Evolutionary conservation across 305 asterid genomes (phyloP).

Genomic region (Fraxinus sp.): DNA sequence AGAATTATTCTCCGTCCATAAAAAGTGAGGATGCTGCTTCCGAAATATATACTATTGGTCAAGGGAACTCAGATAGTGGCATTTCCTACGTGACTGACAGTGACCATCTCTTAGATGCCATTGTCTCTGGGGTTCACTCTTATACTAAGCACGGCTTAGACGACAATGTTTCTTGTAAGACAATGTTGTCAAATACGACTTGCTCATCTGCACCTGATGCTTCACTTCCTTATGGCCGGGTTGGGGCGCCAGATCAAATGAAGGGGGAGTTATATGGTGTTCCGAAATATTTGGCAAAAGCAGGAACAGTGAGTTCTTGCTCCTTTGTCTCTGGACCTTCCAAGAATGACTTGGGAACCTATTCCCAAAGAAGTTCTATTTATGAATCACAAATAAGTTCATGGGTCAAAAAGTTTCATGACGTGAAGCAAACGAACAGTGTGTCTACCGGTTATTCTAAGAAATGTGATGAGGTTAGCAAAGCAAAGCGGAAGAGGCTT

Average conservation of each 20-base stretch:
- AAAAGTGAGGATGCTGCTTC: conserved; percentile 38
- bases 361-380: conserved; percentile 59
- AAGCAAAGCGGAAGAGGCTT: conserved; percentile 73
- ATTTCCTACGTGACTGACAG: conserved; percentile 39
- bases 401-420: conserved; percentile 58
- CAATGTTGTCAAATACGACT: conserved; percentile 51
- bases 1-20: conserved; percentile 27
- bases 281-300: conserved; percentile 46
- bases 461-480: conserved; percentile 57
- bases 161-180: conserved; percentile 52
- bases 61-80: conserved; percentile 49
- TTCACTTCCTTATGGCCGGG: conserved; percentile 46
- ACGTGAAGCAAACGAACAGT: conserved; percentile 49
- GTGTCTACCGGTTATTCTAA: conserved; percentile 68
- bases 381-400: conserved; percentile 72
- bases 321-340: conserved; percentile 37
- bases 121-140: conserved; percentile 47
- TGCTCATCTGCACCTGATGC: conserved; percentile 46
- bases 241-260: conserved; percentile 42
- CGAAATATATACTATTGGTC: conserved; percentile 34
- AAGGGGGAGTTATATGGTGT: conserved; percentile 58
- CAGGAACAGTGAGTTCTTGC: conserved; percentile 45
- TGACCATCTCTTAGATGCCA: conserved; percentile 76
- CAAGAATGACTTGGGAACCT: conserved; percentile 48
- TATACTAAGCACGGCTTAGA: conserved; percentile 42